These are phyloP conservation scores for Beauveria pseudobassiana DNA, from an alignment of 2,329 filamentous ascomycete species.

Conservation along the genomic window DNA sequence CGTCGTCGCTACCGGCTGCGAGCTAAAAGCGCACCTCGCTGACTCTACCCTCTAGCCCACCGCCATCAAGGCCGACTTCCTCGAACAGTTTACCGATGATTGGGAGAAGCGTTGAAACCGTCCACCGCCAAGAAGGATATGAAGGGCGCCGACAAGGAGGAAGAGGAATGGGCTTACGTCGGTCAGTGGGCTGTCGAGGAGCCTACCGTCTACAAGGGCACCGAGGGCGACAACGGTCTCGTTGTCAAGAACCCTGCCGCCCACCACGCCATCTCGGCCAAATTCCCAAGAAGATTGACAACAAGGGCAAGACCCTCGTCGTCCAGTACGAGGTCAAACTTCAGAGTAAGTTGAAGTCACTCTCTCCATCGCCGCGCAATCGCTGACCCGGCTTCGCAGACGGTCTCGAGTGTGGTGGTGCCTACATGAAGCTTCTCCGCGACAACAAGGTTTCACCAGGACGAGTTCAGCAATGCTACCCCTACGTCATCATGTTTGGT, in stretches of 20 bases:
- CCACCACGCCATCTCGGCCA: slow-evolving; percentile 98
- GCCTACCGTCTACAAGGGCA: slow-evolving; percentile 81
- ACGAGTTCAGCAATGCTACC: slow-evolving; percentile 98
- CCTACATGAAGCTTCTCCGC: slow-evolving; percentile 97
- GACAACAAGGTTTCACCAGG: slow-evolving; percentile 95
- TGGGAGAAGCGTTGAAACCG: slow-evolving; percentile 88
- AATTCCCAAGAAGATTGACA: slow-evolving; percentile 95
- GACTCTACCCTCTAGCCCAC: slow-evolving; percentile 59
- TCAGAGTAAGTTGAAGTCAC: slow-evolving; percentile 61
- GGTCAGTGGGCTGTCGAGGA: slow-evolving; percentile 97
- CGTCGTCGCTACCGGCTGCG: no score
- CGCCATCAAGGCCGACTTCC: slow-evolving; percentile 81
- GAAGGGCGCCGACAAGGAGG: slow-evolving; percentile 62
- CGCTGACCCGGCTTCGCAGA: slow-evolving; percentile 41
- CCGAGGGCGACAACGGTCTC: slow-evolving; percentile 90
- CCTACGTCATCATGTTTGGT: slow-evolving; percentile 99
- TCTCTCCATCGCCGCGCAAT: neutral
- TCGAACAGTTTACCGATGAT: slow-evolving; percentile 97
- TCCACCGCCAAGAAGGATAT: slow-evolving; percentile 94
- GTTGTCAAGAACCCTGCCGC: slow-evolving; percentile 97
- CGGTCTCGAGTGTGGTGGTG: slow-evolving; percentile 93
- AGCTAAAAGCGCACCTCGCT: slow-evolving; percentile 10
- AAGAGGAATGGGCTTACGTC: slow-evolving; percentile 92
- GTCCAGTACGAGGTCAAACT: slow-evolving; percentile 99
- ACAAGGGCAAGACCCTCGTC: slow-evolving; percentile 94